Base-by-base conservation (phyloP, 2,329 filamentous ascomycete species). In the Fusarium annulatum region DNA sequence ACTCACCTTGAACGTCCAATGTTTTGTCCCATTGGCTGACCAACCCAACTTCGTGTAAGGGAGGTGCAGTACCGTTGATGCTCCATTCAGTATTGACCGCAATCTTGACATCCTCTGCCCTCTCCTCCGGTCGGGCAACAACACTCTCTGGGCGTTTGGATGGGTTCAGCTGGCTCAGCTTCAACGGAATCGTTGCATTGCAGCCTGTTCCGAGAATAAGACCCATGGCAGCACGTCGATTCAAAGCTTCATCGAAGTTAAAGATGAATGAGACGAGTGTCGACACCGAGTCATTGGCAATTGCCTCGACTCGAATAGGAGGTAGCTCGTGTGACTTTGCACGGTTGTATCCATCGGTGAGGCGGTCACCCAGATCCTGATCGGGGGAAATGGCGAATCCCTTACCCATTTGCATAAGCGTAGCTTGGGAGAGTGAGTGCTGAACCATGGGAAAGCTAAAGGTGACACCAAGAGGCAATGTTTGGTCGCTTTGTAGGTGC, bases 41-140 rank as follows among this genome's bases (percentile, higher is more conserved):
- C 53, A 95, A 86, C 2, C 85, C 84, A 26, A 91, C 83, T 30
- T 91, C 86, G 30, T 87, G 85, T 61, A 96, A 83, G 1, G 93
- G 92, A 11, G 87, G 85, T n/a, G 90, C 90, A 5, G 93, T 90
- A 11, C 93, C 93, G 33, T 91, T 91, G 76, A 96, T 94, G 58
- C 92, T 93, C 92, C 93, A 95, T 82, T 96, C 94, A 0, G 94
- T 96, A 79, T 96, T 96, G 71, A 96, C 90, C 9, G 94, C 89
- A 19, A 95, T 91, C 73, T 89, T 91, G n/a, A 88, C 84, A 11
- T 92, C 86, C 18, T 85, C 82, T 3, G 85, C 73, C 28, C 71
- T 75, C 70, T 85, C 83, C 14, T 83, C 86, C 21, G 85, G 85
- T 41, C 89, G 82, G 11, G 86, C 81, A 67, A 84, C 85, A 51